These are phyloP conservation scores for Elasticomyces elasticus DNA, from an alignment of 495 filamentous ascomycete genomes.

Conservation along the genomic window DNA sequence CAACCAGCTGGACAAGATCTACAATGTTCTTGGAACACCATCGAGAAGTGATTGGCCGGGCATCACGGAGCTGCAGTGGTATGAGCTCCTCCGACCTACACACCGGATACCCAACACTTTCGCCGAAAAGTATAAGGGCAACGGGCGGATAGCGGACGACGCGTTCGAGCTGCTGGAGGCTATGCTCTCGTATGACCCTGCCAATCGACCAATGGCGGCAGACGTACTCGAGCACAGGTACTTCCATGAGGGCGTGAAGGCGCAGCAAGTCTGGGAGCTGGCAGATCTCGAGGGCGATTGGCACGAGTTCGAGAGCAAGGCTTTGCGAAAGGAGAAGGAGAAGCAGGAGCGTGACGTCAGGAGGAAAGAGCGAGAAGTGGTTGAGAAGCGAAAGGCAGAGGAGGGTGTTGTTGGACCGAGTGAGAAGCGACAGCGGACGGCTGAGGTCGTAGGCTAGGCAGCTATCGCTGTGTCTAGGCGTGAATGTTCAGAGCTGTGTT, in stretches of 20 bases:
- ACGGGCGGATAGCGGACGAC: constrained; percentile 44
- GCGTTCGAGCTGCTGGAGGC: constrained; percentile 71
- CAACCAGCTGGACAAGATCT: constrained; percentile 92
- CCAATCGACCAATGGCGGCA: constrained; percentile 70
- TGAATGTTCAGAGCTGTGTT: neutral
- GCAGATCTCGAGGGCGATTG: constrained; percentile 84
- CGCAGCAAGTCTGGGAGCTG: constrained; percentile 75
- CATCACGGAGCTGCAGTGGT: constrained; percentile 89
- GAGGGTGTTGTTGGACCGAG: constrained; percentile 17
- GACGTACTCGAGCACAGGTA: constrained; percentile 85
- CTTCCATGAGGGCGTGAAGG: constrained; percentile 74
- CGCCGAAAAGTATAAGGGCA: constrained; percentile 65
- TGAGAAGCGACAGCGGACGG: constrained; percentile 13
- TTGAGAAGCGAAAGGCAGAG: constrained; percentile 26
- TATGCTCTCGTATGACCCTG: constrained; percentile 83
- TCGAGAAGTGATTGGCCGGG: constrained; percentile 76
- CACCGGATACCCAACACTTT: constrained; percentile 70
- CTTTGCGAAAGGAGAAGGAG: constrained; percentile 81
- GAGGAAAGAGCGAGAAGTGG: constrained; percentile 24
- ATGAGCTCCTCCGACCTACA: constrained; percentile 71
- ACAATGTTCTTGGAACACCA: constrained; percentile 84
- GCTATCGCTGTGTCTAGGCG: neutral
- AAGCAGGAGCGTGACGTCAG: constrained; percentile 61
- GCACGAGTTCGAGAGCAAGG: constrained; percentile 99
- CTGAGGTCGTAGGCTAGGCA: neutral